phyloP scores from a whole-genome alignment of 129 eudicot species.

The Helianthus tuberosus region DNA sequence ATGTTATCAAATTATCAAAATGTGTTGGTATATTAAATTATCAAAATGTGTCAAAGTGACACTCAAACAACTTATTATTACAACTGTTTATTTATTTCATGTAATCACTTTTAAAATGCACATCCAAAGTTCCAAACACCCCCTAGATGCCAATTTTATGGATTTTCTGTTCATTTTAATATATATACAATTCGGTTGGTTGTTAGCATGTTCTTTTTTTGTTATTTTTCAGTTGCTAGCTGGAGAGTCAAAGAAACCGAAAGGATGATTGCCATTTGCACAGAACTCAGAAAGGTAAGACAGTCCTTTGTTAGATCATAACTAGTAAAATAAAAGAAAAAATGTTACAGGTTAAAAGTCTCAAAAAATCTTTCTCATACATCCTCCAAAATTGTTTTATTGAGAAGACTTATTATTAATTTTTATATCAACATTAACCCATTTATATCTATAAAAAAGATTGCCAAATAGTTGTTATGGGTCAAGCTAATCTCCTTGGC shows the following conservation, averaged over 20 bases:
- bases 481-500: background rate
- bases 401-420: background rate
- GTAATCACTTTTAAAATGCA: background rate
- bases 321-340: no score
- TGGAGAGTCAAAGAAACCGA: slow-evolving; percentile 99
- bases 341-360: no score
- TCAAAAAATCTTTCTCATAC: background rate
- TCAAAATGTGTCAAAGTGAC: background rate
- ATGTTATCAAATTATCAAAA: no score
- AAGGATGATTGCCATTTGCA: slow-evolving; percentile 99
- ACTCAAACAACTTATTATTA: background rate
- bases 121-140: background rate
- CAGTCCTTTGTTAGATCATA: background rate
- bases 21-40: no score
- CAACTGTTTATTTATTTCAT: no score
- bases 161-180: background rate
- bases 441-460: background rate
- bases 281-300: slow-evolving; percentile 89
- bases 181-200: background rate
- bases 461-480: background rate
- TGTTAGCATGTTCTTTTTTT: slow-evolving; percentile 9
- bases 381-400: background rate
- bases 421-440: background rate
- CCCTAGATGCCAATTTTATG: slow-evolving; percentile 1
- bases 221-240: slow-evolving; percentile 79